A percentile compares a stretch with the other conserved stretches of the same genome.
Evolutionary conservation across 805 yeast species (phyloP).

Genomic region (Clavispora vitiphila): DNA sequence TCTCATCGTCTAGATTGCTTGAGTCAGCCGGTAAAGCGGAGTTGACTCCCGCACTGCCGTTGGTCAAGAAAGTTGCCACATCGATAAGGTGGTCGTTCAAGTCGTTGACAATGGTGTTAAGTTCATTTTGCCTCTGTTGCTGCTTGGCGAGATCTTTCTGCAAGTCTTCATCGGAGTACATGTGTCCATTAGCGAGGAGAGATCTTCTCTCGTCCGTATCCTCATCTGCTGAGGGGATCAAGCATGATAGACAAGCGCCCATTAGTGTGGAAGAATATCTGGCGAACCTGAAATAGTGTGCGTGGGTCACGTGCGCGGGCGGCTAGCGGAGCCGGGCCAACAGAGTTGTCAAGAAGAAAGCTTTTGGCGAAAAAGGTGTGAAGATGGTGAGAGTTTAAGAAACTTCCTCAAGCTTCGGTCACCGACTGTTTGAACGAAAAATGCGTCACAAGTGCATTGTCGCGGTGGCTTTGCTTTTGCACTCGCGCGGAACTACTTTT

Average conservation of each 20-base stretch:
- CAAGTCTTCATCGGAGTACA: conserved; percentile 27
- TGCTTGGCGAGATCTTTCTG: conserved; percentile 36
- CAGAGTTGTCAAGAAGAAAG: no score
- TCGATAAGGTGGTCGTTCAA: conserved; percentile 31
- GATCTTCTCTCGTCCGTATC: conserved; percentile 38
- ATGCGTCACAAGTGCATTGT: no score
- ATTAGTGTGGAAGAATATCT: conserved; percentile 16
- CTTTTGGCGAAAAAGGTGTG: no score
- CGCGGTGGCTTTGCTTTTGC: not conserved
- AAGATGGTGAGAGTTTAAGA: no score
- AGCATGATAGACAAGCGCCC: conserved; percentile 49
- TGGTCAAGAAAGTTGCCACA: conserved; percentile 28
- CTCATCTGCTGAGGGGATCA: conserved; percentile 30
- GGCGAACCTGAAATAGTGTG: not conserved
- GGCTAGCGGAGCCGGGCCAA: no score
- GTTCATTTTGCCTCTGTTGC: conserved; percentile 43
- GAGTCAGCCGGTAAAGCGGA: conserved; percentile 2
- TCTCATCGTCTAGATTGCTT: conserved; percentile 4
- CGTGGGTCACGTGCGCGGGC: not conserved
- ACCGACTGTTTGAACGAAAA: no score
- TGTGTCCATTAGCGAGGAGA: conserved; percentile 21
- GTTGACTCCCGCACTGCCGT: conserved; percentile 3
- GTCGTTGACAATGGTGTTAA: conserved; percentile 43
- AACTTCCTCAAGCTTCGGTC: no score
- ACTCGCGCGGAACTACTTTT: not conserved